These are phyloP conservation scores for Agroathelia rolfsii DNA, from an alignment of 1,284 basidiomycete genomes.

Conservation along the genomic window DNA sequence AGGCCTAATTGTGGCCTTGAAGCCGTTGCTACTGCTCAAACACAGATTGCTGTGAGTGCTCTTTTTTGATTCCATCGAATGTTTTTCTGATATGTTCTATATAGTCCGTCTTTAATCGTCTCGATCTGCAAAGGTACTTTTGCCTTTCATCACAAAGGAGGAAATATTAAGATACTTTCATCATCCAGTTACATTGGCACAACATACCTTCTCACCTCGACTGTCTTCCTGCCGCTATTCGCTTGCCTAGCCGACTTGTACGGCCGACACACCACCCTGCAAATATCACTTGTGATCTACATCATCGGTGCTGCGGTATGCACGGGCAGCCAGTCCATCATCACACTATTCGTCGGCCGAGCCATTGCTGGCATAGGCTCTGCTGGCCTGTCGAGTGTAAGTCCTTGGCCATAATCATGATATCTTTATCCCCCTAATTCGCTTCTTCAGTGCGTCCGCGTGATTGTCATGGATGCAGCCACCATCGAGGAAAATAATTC, in stretches of 20 bases:
- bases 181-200: constrained; percentile 25
- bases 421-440: background rate
- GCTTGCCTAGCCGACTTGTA: constrained; percentile 28
- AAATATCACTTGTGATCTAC: constrained; percentile 24
- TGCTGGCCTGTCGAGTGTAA: constrained; percentile 26
- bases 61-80: background rate
- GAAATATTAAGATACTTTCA: background rate
- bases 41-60: constrained; percentile 26
- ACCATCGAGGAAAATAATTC: constrained; percentile 26
- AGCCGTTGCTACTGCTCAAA: constrained; percentile 32
- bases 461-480: constrained; percentile 26
- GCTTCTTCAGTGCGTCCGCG: constrained; percentile 22
- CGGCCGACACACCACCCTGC: constrained; percentile 26
- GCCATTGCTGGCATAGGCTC: constrained; percentile 29
- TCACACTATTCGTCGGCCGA: constrained; percentile 27
- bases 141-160: background rate
- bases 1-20: background rate
- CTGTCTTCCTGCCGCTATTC: constrained; percentile 29
- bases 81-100: background rate
- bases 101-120: constrained; percentile 25
- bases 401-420: constrained; percentile 4
- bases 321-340: constrained; percentile 26
- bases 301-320: constrained; percentile 27
- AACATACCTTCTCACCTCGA: constrained; percentile 28
- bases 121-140: constrained; percentile 26